Base-by-base conservation (phyloP, 2,329 filamentous ascomycete genomes). In the Neospermospora avenae region DNA sequence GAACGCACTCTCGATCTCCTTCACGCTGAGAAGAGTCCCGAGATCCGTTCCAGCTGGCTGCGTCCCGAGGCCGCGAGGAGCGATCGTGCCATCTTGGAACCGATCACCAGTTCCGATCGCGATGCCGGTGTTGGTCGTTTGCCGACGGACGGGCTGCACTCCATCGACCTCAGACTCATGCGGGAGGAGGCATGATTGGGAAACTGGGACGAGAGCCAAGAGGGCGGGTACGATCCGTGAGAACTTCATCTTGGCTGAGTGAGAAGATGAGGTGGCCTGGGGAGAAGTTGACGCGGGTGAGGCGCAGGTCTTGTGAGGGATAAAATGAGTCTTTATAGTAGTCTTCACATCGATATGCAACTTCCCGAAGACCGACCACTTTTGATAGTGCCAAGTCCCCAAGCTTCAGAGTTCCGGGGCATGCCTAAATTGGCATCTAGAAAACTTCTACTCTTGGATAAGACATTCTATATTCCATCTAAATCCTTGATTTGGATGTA, bases 81-180 rank as follows among this genome's bases (percentile, higher is more conserved):
- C 72, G 39, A 75, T 67, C 1, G 70, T 73, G 10, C 77, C 77
- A 55, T 69, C 65, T 24, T 69, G 71, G 68, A 76, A 79, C 3
- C 77, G 73, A 65, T 79, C 79, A 64, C 71, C 80, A 25, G 68
- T 76, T 67, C 70, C 80, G 51, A 79, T 74, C 53, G 75, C 69
- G 14, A 75, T 63, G 2, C 66, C 65, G 16, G 34, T 54, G 18
- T 49, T 60, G 41, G 64, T 57, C 41, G 46, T 49, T 34, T 64
- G 63, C 46, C 65, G 66, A 37, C 63, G 61, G 20, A 49, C 22
- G 28, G 37, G 24, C 60, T 24, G n/a, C 54, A 55, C 37, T 14
- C 37, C 51, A 52, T 59, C 18, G 41, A 65, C 59, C n/a, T 70
- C 67, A 5, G 67, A 65, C 58, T 78, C 76, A 39, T 73, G 71